Evolutionary conservation across 2,329 filamentous ascomycete genomes (phyloP).

Genomic region (Xylariaceae sp.): DNA sequence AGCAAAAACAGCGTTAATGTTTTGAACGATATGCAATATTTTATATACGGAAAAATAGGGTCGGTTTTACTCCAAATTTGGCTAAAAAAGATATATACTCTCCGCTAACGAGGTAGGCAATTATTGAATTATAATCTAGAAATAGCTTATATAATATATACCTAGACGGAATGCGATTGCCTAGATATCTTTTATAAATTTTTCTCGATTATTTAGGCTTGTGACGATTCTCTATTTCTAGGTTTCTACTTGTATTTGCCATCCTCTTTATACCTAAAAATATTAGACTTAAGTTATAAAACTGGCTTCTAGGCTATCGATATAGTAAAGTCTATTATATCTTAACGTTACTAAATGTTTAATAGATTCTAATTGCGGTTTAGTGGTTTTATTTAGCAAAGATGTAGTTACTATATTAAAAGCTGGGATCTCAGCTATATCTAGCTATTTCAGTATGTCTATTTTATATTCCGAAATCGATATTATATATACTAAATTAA

Average conservation of each 20-base stretch:
- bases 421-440: conserved; percentile 37
- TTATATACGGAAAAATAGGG: conserved; percentile 50
- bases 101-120: conserved; percentile 68
- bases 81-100: conserved; percentile 66
- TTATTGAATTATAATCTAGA: not conserved
- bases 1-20: too few species aligned
- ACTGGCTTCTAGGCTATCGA: conserved; percentile 91
- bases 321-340: conserved; percentile 64
- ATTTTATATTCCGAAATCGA: too few species aligned
- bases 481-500: conserved; percentile 19
- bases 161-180: conserved; percentile 66
- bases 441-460: conserved; percentile 33
- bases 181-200: conserved; percentile 81
- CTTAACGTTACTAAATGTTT: not conserved
- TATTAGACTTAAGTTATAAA: conserved; percentile 73
- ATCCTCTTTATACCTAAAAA: conserved; percentile 35
- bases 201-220: conserved; percentile 60
- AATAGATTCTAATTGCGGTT: conserved; percentile 7
- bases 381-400: conserved; percentile 21
- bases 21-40: too few species aligned
- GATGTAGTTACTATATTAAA: conserved; percentile 27
- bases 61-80: conserved; percentile 63
- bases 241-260: conserved; percentile 35
- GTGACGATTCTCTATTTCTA: conserved; percentile 21
- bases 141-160: conserved; percentile 9